phyloP scores from a whole-genome alignment of 305 asterid species.

The Fraxinus velutina region DNA sequence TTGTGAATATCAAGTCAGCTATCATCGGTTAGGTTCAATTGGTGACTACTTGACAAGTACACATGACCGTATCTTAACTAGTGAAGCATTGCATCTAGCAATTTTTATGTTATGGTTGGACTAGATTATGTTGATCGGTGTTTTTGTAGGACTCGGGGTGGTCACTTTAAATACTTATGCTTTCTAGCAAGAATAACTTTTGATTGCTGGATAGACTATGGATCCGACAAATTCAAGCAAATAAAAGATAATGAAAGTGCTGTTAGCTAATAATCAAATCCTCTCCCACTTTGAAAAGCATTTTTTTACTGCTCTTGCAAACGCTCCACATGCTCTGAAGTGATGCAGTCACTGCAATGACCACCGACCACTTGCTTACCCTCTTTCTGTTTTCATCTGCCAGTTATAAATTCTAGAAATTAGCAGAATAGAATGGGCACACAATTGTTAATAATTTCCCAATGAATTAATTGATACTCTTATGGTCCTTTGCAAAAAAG shows the following conservation, averaged over 20 bases:
- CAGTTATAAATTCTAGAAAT: background rate
- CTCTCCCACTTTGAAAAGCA: background rate
- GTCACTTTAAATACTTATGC: background rate
- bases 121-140: background rate
- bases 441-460: background rate
- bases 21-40: background rate
- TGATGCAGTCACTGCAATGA: background rate
- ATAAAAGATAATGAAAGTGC: background rate
- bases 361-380: background rate
- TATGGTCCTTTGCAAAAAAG: background rate
- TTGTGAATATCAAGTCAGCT: background rate
- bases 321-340: background rate
- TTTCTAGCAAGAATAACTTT: background rate
- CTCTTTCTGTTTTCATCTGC: background rate
- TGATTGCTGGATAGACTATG: background rate
- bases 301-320: background rate
- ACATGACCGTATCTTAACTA: background rate
- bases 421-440: background rate
- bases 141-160: background rate
- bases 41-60: background rate
- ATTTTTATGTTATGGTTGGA: background rate
- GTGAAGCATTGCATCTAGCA: background rate
- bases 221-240: background rate
- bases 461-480: background rate
- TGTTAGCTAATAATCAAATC: background rate